Percentiles rank a stretch among this genome's conserved stretches.
These are phyloP conservation scores for Sporothrix pseudoabietina DNA, from an alignment of 2,329 filamentous ascomycete genomes.

Conservation along the genomic window DNA sequence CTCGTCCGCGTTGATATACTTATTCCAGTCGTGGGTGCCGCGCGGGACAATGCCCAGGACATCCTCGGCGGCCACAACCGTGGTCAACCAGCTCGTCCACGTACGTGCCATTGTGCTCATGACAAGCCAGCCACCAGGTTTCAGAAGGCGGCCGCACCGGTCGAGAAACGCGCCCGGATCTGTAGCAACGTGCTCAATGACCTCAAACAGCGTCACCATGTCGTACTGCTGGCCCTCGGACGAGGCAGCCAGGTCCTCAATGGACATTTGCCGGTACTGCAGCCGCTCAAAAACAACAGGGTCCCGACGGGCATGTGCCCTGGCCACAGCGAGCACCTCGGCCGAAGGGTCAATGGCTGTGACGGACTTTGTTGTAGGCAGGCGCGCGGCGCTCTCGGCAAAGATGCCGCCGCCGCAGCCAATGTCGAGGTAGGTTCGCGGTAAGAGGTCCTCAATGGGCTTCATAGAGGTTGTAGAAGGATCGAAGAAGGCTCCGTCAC, in stretches of 20 bases:
- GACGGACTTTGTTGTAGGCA: slow-evolving; percentile 64
- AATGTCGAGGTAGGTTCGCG: slow-evolving; percentile 79
- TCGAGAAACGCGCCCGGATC: slow-evolving; percentile 73
- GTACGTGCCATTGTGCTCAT: slow-evolving; percentile 91
- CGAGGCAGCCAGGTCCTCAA: slow-evolving; percentile 63
- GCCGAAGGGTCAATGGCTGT: slow-evolving; percentile 78
- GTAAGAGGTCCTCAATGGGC: slow-evolving; percentile 31
- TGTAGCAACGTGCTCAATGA: slow-evolving; percentile 82
- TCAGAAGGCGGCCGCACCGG: slow-evolving; percentile 71
- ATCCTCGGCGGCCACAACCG: slow-evolving; percentile 89
- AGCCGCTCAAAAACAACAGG: slow-evolving; percentile 66
- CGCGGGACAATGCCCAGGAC: slow-evolving; percentile 82
- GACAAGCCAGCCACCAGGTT: slow-evolving; percentile 89
- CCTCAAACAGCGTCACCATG: slow-evolving; percentile 86
- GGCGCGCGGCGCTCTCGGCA: slow-evolving; percentile 78
- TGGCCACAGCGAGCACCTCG: slow-evolving; percentile 73
- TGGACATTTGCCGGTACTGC: slow-evolving; percentile 71
- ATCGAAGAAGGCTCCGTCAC: slow-evolving; percentile 39
- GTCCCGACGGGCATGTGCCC: slow-evolving; percentile 70
- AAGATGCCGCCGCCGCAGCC: slow-evolving; percentile 97
- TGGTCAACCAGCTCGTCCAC: slow-evolving; percentile 86
- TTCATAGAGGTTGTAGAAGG: not conserved
- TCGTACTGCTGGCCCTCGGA: slow-evolving; percentile 57
- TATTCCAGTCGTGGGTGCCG: slow-evolving; percentile 94
- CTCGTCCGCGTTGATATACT: slow-evolving; percentile 90